phyloP scores from a whole-genome alignment of 441 rosid species.

The Pelargonium citronellum region DNA sequence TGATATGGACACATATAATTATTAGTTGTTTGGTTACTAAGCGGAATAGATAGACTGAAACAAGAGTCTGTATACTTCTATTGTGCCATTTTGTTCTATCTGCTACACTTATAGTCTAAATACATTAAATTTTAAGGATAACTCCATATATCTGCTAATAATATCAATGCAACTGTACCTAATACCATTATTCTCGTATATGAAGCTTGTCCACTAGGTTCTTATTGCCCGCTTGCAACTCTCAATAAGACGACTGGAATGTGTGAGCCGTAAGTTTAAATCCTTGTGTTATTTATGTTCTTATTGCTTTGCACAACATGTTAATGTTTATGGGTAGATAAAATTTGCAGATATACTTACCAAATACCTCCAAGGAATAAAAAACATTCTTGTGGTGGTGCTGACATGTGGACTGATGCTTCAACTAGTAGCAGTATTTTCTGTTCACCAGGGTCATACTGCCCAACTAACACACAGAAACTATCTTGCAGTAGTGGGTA shows the following conservation, averaged over 20 bases:
- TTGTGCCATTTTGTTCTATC: neutral
- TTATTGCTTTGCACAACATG: too few species aligned
- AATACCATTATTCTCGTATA: neutral
- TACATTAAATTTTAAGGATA: too few species aligned
- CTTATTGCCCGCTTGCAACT: conserved; percentile 57
- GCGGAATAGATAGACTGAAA: neutral
- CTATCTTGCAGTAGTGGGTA: conserved; percentile 76
- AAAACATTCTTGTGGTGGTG: conserved; percentile 89
- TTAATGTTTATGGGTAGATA: neutral
- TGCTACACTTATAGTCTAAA: neutral
- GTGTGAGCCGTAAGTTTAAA: conserved; percentile 62
- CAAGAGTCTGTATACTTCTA: neutral
- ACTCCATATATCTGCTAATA: too few species aligned
- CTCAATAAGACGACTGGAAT: conserved; percentile 50
- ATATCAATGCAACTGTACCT: neutral
- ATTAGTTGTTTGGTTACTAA: neutral
- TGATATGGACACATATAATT: neutral
- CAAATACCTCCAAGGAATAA: conserved; percentile 59
- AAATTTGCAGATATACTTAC: conserved; percentile 59
- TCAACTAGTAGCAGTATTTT: conserved; percentile 52
- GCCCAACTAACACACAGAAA: conserved; percentile 56
- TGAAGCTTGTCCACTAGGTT: conserved; percentile 57
- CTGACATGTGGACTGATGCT: conserved; percentile 81
- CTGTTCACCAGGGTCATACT: conserved; percentile 78
- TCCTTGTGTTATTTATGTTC: neutral